A percentile compares a stretch with the other conserved stretches of the same genome.
Evolutionary conservation across 768 basidiomycete genomes (phyloP).

Genomic region (Clitopilus hobsonii): DNA sequence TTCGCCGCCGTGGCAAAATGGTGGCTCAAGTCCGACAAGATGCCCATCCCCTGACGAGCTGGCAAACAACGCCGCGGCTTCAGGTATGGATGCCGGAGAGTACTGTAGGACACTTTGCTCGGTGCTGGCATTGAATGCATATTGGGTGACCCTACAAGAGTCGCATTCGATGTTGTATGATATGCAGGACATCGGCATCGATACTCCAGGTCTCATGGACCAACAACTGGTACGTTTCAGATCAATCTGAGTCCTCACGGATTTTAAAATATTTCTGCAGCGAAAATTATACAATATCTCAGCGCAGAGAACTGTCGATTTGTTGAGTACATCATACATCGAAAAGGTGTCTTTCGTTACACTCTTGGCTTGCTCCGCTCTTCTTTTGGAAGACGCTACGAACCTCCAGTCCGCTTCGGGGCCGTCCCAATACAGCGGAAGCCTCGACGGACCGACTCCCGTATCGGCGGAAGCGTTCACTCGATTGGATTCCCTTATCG

Average conservation of each 20-base stretch:
- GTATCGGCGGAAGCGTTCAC: conserved; percentile 11
- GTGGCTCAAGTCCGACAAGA: not conserved
- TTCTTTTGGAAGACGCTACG: conserved; percentile 9
- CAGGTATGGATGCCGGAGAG: conserved; percentile 23
- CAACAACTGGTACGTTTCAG: conserved; percentile 2
- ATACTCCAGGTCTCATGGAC: conserved; percentile 17
- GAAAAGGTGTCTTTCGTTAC: not conserved
- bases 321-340: not conserved
- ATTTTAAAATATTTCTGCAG: conserved; percentile 6
- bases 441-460: conserved; percentile 4
- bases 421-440: not conserved
- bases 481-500: conserved; percentile 12
- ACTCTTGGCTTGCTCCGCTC: not conserved
- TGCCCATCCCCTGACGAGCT: conserved; percentile 17
- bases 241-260: not conserved
- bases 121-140: conserved; percentile 35
- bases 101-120: conserved; percentile 31
- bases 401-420: not conserved
- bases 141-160: conserved; percentile 39
- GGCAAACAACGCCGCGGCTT: conserved; percentile 15
- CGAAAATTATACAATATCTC: not conserved
- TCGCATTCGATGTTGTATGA: conserved; percentile 38
- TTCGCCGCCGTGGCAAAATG: not conserved
- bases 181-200: conserved; percentile 23
- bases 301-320: not conserved